A percentile compares a stretch with the other conserved stretches of the same genome.
Evolutionary conservation across 2,329 filamentous ascomycete genomes (phyloP).

Genomic region (Aureobasidium sp.): DNA sequence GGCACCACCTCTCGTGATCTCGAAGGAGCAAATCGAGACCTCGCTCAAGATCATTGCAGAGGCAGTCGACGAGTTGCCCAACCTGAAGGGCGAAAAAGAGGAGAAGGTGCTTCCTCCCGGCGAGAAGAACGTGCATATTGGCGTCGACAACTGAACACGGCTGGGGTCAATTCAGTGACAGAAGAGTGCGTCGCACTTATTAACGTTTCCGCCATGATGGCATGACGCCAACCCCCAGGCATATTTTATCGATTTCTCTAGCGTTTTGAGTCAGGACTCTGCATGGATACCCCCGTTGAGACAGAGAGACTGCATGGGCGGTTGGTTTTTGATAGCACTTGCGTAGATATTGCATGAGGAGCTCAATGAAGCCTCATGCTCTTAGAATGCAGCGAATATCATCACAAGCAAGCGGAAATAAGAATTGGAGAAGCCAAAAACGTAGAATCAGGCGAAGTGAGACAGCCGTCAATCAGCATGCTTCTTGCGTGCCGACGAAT

Average conservation of each 20-base stretch:
- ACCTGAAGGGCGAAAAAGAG: slow-evolving; percentile 47
- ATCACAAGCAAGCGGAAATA: neutral
- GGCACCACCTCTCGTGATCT: slow-evolving; percentile 92
- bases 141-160: slow-evolving; percentile 43
- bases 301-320: neutral
- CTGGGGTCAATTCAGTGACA: neutral
- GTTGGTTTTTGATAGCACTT: neutral
- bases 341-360: neutral
- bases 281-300: slow-evolving; percentile 2
- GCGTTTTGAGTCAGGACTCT: slow-evolving; percentile 3
- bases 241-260: slow-evolving; percentile 7
- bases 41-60: slow-evolving; percentile 73
- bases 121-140: slow-evolving; percentile 55
- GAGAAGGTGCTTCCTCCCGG: slow-evolving; percentile 46
- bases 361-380: neutral
- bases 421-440: neutral
- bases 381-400: neutral
- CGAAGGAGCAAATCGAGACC: slow-evolving; percentile 71
- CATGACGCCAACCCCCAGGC: slow-evolving; percentile 1
- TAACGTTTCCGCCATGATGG: slow-evolving; percentile 11
- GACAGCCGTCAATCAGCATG: slow-evolving; percentile 1
- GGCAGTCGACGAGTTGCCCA: slow-evolving; percentile 73
- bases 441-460: slow-evolving; percentile 5
- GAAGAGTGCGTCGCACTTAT: neutral
- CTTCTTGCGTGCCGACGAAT: neutral